These are phyloP conservation scores for Cryptococcus amylolentus DNA, from an alignment of 1,284 basidiomycete species.

Conservation along the genomic window DNA sequence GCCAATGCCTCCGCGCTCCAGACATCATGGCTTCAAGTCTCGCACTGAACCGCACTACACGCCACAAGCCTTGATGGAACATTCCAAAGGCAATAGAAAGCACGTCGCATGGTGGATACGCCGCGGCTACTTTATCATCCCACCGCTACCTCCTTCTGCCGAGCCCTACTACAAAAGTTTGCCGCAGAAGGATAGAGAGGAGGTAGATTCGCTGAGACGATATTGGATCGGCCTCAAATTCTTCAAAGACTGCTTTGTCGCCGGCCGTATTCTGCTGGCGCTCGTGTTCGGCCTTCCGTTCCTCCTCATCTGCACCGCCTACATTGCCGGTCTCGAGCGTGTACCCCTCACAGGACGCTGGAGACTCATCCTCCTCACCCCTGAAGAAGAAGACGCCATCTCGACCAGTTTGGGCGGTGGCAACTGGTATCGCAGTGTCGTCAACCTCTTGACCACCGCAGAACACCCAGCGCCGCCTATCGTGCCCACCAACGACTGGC, in stretches of 20 bases:
- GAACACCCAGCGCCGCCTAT: conserved; percentile 60
- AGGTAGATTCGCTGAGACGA: conserved; percentile 52
- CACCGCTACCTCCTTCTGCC: conserved; percentile 31
- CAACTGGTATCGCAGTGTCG: conserved; percentile 79
- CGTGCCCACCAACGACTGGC: conserved; percentile 72
- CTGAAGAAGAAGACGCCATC: conserved; percentile 84
- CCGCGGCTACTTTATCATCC: conserved; percentile 27
- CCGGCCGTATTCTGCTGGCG: conserved; percentile 56
- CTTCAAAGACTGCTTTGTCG: conserved; percentile 56
- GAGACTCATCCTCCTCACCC: conserved; percentile 79
- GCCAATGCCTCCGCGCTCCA: conserved; percentile 14
- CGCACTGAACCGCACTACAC: not conserved
- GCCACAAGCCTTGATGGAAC: conserved; percentile 2
- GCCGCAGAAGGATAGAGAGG: conserved; percentile 50
- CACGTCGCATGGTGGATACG: conserved; percentile 6
- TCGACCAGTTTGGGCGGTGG: conserved; percentile 68
- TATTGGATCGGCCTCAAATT: conserved; percentile 37
- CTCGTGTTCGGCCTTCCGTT: conserved; percentile 65
- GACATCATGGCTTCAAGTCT: not conserved
- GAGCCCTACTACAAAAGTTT: conserved; percentile 32
- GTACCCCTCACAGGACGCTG: conserved; percentile 81
- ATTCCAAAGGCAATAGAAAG: conserved; percentile 1
- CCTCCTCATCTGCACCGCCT: conserved; percentile 66
- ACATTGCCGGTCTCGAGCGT: conserved; percentile 71
- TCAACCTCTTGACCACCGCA: conserved; percentile 64